Evolutionary conservation across 805 yeast species (phyloP), one percentile per base, ranked within the genome.

Genomic region (Dipodascopsis tothii): DNA sequence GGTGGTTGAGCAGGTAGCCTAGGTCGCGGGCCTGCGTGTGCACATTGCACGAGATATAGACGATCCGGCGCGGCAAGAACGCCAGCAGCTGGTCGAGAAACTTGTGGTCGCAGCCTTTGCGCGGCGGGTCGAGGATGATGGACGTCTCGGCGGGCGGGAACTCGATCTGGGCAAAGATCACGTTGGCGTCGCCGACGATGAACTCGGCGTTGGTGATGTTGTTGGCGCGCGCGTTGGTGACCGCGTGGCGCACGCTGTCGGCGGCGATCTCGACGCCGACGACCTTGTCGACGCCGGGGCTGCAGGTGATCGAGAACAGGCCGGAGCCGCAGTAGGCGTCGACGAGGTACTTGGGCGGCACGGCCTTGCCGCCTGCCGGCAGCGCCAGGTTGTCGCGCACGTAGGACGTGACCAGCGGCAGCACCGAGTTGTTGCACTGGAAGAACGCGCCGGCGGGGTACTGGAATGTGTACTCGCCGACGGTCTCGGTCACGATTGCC

Each of bases 261-360:
- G 87, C 88, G 41, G 92, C 79, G 9, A 90, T 87, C 62, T 90
- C 98, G 22, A 90, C 97, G 27, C 98, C 98, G 50, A 86, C 75
- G 2, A 86, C 95, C 56, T 74, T 73, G 35, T 81, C 81, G n/a
- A 88, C 94, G 16, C 83, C 80, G 19, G 73, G 65, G 22, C 92
- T 81, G 56, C 94, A 81, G 5, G 96, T 79, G 45, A 92, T 80
- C 49, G 94, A 83, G 64, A 92, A 92, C 35, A 92, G 68, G 0
- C 98, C 98, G 2, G 94, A 84, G 1, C 97, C 97, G 70, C 97
- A 88, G 67, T 88, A 88, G 0, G 96, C 94, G 63, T 88, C 97
- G 21, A 88, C 95, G 39, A 88, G 66, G 59, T 79, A 86, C 56
- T 77, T 75, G 23, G 79, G 78, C 3, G 62, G 55, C 17, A 17